Evolutionary conservation across 2,329 filamentous ascomycete genomes (phyloP), one percentile per base, ranked within the genome.

Genomic region (Colletotrichum musicola): DNA sequence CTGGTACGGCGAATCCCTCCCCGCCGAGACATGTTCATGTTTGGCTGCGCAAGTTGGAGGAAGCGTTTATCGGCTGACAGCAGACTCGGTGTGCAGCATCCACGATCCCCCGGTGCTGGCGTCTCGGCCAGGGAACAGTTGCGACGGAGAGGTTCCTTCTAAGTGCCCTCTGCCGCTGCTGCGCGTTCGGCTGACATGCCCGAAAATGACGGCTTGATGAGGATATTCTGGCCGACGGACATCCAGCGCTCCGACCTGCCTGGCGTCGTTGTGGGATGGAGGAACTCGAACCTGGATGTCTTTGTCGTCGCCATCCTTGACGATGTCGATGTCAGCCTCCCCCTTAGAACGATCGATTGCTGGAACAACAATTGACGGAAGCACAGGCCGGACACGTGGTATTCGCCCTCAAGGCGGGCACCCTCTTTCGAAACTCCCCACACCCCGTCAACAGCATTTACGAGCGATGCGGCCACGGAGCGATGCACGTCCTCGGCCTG

Each of bases 151-250:
- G 96, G 96, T 74, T 99, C 96, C 69, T 98, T 99, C 81, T 98
- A 88, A 87, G 71, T n/a, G 62, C 35, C 73, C 73, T 64, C 62
- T 56, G 60, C 62, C 62, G 58, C 62, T 74, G 73, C 75, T 71
- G 73, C 74, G 74, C 72, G 70, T 71, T 70, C 74, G 71, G 77
- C 77, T 82, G 87, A 85, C 86, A 91, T 91, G 89, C 84, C 88
- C 84, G 88, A 89, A 83, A 86, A 90, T 86, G 89, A 96, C 93
- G 95, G 93, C 77, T 86, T 98, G 85, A 94, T 98, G 91, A 94
- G 96, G 85, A 91, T 99, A 84, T 98, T 99, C 84, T 99, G 96
- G 96, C 97, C 96, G 76, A 92, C 92, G 76, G 95, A 97, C 82
- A 90, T 93, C 76, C 86, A 88, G 62, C 87, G 86, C 79, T 92